Conservation (phyloP, 257 asterid species). For the Solanum clarkiae region DNA sequence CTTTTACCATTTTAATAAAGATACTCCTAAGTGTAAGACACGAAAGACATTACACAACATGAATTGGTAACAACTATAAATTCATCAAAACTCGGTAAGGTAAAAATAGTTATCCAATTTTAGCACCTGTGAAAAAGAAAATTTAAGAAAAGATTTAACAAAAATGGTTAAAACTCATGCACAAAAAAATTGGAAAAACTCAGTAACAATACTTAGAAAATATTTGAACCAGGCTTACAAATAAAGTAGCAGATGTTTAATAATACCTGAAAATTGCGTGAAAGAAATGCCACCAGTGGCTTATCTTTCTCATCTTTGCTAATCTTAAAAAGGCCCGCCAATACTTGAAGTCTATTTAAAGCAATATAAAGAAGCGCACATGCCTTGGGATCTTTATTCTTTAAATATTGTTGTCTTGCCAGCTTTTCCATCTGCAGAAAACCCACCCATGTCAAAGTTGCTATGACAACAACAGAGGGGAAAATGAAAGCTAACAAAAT, state of each 20-base stretch:
- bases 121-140: not conserved
- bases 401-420: slow-evolving; percentile 80
- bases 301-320: slow-evolving; percentile 94
- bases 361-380: slow-evolving; percentile 86
- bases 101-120: not conserved
- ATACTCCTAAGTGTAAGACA: not conserved
- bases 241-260: not conserved
- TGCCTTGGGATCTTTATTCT: slow-evolving; percentile 81
- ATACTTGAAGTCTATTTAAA: slow-evolving; percentile 85
- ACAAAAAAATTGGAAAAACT: not conserved
- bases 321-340: slow-evolving; percentile 88
- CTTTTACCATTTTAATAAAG: not conserved
- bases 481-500: not conserved
- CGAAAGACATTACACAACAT: not conserved
- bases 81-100: not conserved
- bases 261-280: slow-evolving; percentile 84
- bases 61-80: not conserved
- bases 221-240: not conserved
- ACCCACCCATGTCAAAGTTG: slow-evolving; percentile 8
- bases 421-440: slow-evolving; percentile 79
- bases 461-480: not conserved
- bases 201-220: not conserved
- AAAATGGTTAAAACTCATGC: not conserved
- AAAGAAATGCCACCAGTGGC: slow-evolving; percentile 71
- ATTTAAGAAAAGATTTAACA: not conserved